phyloP scores from a whole-genome alignment of 2,329 filamentous ascomycete genomes.

The Cryoendolithus antarcticus region DNA sequence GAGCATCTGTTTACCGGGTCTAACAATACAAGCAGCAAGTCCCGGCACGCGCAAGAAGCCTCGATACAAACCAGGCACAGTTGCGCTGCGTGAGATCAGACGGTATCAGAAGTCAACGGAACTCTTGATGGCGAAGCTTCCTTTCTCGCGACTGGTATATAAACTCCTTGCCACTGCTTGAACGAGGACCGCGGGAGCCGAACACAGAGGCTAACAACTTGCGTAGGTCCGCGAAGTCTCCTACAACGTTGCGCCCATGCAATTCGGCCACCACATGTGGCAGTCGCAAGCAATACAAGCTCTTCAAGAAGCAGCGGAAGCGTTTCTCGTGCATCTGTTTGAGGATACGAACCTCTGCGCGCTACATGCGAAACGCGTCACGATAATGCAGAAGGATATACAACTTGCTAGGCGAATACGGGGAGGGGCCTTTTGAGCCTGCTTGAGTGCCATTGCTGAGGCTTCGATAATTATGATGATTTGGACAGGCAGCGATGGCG shows the following conservation, averaged over 20 bases:
- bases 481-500: no score
- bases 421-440: constrained; percentile 39
- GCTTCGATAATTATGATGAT: no score
- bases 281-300: constrained; percentile 96
- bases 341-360: constrained; percentile 98
- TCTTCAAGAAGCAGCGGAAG: constrained; percentile 96
- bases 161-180: no score
- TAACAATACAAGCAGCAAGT: constrained; percentile 6
- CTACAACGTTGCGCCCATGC: constrained; percentile 74
- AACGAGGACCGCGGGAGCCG: no score
- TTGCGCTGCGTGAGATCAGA: constrained; percentile 97
- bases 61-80: constrained; percentile 52
- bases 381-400: constrained; percentile 95
- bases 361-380: constrained; percentile 98
- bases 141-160: constrained; percentile 79
- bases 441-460: neutral
- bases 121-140: constrained; percentile 90
- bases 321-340: constrained; percentile 94
- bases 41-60: constrained; percentile 13
- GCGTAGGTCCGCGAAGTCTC: constrained; percentile 71
- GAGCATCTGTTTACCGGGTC: neutral
- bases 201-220: no score
- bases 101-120: constrained; percentile 97
- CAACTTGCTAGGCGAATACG: constrained; percentile 91
- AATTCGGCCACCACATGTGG: constrained; percentile 65